Evolutionary conservation across 495 filamentous ascomycete genomes (phyloP), one percentile per base, ranked within the genome.

Genomic region (Hyaloscypha variabilis): DNA sequence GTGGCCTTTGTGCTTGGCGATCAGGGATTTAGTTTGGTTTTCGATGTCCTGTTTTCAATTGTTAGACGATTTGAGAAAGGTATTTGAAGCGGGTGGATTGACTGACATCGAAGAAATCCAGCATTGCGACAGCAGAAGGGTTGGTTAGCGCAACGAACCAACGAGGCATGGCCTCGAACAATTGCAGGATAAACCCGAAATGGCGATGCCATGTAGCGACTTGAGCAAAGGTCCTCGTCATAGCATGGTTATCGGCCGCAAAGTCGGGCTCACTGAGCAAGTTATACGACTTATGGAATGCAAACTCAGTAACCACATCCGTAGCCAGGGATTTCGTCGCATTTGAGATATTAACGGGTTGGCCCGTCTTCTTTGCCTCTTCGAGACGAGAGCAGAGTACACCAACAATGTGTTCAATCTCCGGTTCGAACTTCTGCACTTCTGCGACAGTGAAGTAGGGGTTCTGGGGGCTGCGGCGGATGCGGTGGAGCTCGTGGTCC

Each of bases 301-400:
- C 68, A 58, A 75, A 76, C 10, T 72, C 73, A 1, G 76, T 77
- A 5, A 75, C 73, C 0, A 73, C 73, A 58, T 78, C 76, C 8
- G 74, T 75, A 1, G 77, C 77, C 0, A 78, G 63, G 3, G 70
- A 76, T 2, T 74, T 68, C 56, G 74, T 77, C 2, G 67, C 75
- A 57, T 77, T 72, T 24, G 69, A 70, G 1, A 78, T 25, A 52
- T 70, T 71, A 13, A 75, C 67, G 17, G 71, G 68, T 11, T 54
- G 34, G 1, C 64, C 68, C 13, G 59, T 67, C 11, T 52, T 49
- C 28, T 68, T 67, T 25, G 60, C 69, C 21, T 63, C 57, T 5
- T 63, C 60, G 3, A 77, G 46, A 19, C 73, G 59, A 5, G 24
- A 58, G 42, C 66, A 65, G 19, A 77, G 65, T 59, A 68, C 73